phyloP scores from a whole-genome alignment of 176 grass and related monocot species.

The Carex parvula region DNA sequence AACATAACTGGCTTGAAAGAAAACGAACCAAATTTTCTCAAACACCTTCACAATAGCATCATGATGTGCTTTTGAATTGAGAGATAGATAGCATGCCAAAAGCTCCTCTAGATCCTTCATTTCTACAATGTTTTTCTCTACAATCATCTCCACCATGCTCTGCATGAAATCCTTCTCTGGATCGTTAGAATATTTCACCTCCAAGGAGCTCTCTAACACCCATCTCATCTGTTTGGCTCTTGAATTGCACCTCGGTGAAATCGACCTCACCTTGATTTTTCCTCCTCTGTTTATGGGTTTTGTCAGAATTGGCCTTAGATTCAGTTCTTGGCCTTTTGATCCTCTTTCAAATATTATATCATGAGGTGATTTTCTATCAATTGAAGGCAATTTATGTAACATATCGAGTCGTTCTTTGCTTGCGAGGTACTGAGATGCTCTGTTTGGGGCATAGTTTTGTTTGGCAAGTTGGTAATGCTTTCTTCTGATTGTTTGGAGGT shows the following conservation, averaged over 20 bases:
- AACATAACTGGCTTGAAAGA: neutral
- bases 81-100: conserved; percentile 69
- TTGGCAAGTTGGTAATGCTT: neutral
- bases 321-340: conserved; percentile 42
- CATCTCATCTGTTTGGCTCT: conserved; percentile 29
- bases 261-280: conserved; percentile 30
- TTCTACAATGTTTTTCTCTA: conserved; percentile 41
- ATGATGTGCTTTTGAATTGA: conserved; percentile 78
- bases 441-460: conserved; percentile 35
- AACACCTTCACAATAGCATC: conserved; percentile 34
- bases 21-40: conserved; percentile 33
- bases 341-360: conserved; percentile 10
- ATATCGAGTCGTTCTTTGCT: conserved; percentile 40
- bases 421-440: conserved; percentile 60
- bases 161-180: conserved; percentile 64
- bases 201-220: conserved; percentile 57
- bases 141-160: conserved; percentile 80
- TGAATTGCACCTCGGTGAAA: conserved; percentile 31
- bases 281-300: conserved; percentile 20
- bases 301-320: conserved; percentile 61
- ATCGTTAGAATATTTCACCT: conserved; percentile 61
- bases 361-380: conserved; percentile 1
- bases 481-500: neutral
- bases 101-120: conserved; percentile 66
- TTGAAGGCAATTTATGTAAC: neutral